Evolutionary conservation across 768 basidiomycete genomes (phyloP).

Genomic region (Boletus sp.): DNA sequence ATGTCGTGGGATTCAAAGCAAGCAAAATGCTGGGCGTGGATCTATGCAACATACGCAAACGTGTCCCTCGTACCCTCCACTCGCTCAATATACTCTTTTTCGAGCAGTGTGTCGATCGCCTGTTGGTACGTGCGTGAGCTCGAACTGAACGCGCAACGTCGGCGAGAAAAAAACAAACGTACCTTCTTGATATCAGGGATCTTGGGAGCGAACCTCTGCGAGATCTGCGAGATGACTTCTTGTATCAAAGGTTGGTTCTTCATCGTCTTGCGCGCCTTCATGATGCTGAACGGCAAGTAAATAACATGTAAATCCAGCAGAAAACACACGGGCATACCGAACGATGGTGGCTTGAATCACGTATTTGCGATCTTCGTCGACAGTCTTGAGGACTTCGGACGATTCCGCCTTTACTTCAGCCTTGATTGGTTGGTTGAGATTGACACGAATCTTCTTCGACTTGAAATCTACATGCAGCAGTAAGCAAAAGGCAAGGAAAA

Average conservation of each 20-base stretch:
- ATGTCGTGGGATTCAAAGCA: not conserved
- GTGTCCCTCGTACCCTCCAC: conserved; percentile 90
- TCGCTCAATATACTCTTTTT: conserved; percentile 98
- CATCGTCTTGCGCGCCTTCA: conserved; percentile 95
- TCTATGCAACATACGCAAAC: conserved; percentile 38
- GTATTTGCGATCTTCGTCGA: conserved; percentile 97
- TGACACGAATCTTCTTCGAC: conserved; percentile 91
- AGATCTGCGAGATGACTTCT: conserved; percentile 88
- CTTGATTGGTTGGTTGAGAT: conserved; percentile 90
- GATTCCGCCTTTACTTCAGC: conserved; percentile 92
- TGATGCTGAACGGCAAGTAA: conserved; percentile 55
- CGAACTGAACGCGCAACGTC: not conserved
- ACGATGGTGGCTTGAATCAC: conserved; percentile 95
- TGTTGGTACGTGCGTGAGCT: conserved; percentile 24
- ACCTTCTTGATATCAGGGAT: conserved; percentile 98
- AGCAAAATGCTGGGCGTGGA: not conserved
- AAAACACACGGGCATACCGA: conserved; percentile 38
- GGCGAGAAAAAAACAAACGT: not conserved
- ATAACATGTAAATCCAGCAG: not conserved
- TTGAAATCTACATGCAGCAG: conserved; percentile 61
- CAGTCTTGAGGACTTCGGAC: conserved; percentile 86
- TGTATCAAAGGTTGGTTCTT: conserved; percentile 89
- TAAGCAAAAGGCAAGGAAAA: not conserved
- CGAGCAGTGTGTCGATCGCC: conserved; percentile 89
- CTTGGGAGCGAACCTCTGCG: conserved; percentile 86